Evolutionary conservation across 2,329 filamentous ascomycete species (phyloP).

Genomic region (Cercospora citrullina): DNA sequence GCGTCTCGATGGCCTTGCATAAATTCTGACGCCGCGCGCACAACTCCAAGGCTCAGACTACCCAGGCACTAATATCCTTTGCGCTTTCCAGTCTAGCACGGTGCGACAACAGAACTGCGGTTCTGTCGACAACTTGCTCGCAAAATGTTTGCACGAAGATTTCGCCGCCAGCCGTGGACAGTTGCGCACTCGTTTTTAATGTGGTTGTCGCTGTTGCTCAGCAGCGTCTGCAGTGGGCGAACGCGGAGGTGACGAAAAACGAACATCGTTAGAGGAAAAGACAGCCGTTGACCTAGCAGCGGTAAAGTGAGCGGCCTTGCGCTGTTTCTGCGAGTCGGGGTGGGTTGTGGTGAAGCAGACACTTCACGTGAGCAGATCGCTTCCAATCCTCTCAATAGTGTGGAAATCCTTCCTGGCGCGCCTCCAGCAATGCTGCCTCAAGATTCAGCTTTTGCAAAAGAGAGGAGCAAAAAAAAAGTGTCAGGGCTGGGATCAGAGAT

Average conservation of each 20-base stretch:
- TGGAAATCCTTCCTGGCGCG: background rate
- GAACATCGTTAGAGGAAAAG: background rate
- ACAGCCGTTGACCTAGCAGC: background rate
- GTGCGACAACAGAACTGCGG: background rate
- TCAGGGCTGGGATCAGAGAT: background rate
- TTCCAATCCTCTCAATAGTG: background rate
- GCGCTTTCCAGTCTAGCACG: background rate
- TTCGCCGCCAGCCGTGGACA: background rate
- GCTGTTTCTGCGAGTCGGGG: conserved; percentile 44
- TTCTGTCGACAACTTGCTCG: background rate
- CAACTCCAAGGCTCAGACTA: background rate
- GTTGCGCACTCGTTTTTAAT: background rate
- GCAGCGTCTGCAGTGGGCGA: background rate
- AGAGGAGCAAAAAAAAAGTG: no score
- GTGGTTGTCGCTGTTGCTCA: conserved; percentile 10
- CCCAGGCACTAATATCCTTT: background rate
- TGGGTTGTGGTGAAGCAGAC: conserved; percentile 7
- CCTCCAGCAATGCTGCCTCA: background rate
- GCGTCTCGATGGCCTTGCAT: background rate
- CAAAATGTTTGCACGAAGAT: background rate
- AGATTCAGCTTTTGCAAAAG: background rate
- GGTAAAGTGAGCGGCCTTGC: conserved; percentile 44
- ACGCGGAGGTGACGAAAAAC: background rate
- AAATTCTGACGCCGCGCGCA: background rate
- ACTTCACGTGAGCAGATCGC: background rate